phyloP scores from a whole-genome alignment of 352 stramenopile genomes.

The Phytophthora pistaciae region DNA sequence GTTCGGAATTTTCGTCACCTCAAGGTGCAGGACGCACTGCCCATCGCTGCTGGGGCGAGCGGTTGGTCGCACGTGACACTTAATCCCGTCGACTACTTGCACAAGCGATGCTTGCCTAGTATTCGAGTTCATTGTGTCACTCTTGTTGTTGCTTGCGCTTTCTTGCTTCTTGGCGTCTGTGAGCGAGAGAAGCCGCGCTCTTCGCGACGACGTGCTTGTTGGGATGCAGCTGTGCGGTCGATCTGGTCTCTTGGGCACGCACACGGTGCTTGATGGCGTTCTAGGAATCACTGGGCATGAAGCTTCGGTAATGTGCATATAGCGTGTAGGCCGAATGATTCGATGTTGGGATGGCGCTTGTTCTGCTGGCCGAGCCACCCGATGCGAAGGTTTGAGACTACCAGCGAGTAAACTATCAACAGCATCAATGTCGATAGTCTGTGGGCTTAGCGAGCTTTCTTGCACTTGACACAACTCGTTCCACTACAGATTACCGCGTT shows the following conservation, averaged over 20 bases:
- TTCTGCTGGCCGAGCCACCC: neutral
- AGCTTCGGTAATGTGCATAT: constrained; percentile 13
- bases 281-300: constrained; percentile 22
- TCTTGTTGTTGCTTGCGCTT: constrained; percentile 11
- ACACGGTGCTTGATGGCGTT: constrained; percentile 8
- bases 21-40: constrained; percentile 32
- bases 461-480: constrained; percentile 42
- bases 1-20: constrained; percentile 11
- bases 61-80: constrained; percentile 27
- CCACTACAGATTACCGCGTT: constrained; percentile 37
- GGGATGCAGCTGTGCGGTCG: constrained; percentile 42
- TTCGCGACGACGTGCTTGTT: constrained; percentile 25
- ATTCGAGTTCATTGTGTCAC: neutral
- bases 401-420: constrained; percentile 59
- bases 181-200: constrained; percentile 25
- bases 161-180: constrained; percentile 5
- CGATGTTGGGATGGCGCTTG: constrained; percentile 11
- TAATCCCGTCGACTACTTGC: constrained; percentile 23
- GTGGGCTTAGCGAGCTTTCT: constrained; percentile 13
- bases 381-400: constrained; percentile 28
- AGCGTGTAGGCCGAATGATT: constrained; percentile 14
- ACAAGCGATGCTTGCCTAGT: neutral
- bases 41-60: constrained; percentile 11
- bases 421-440: constrained; percentile 67
- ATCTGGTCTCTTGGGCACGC: constrained; percentile 33